Conservation (phyloP, 2,329 filamentous ascomycete genomes). For the Laburnicola sp. region DNA sequence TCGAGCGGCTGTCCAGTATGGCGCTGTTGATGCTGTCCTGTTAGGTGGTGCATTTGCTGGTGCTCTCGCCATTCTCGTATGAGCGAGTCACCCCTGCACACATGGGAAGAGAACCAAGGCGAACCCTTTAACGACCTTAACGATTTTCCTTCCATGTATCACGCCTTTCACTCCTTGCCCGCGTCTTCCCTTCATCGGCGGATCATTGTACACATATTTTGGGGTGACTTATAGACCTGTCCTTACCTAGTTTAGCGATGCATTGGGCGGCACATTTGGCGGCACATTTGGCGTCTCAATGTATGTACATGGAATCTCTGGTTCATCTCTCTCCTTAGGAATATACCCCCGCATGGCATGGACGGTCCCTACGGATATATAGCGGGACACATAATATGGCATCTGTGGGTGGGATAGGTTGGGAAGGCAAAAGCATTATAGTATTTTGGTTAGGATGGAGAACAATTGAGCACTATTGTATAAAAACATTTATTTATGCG, state of each 20-base stretch:
- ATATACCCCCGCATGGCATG: background rate
- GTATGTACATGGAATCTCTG: slow-evolving; percentile 8
- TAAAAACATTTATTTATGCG: background rate
- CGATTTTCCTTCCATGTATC: background rate
- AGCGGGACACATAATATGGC: background rate
- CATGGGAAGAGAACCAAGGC: background rate
- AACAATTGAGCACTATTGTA: background rate
- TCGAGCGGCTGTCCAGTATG: slow-evolving; percentile 35
- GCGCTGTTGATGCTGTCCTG: slow-evolving; percentile 34
- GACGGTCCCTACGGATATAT: background rate
- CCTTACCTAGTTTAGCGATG: slow-evolving; percentile 5
- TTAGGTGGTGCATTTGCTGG: slow-evolving; percentile 41
- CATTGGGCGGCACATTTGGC: background rate
- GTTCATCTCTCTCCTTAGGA: background rate
- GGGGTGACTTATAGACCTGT: background rate
- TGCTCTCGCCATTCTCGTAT: slow-evolving; percentile 13
- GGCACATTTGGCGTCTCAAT: background rate
- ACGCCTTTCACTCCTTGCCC: background rate
- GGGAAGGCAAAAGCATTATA: background rate
- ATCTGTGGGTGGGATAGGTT: background rate
- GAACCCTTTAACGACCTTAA: background rate
- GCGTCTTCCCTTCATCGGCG: background rate
- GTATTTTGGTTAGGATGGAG: background rate
- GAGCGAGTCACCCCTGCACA: background rate
- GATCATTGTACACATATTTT: background rate